phyloP scores from a whole-genome alignment of 805 yeast genomes.

The Myxozyma monticola region DNA sequence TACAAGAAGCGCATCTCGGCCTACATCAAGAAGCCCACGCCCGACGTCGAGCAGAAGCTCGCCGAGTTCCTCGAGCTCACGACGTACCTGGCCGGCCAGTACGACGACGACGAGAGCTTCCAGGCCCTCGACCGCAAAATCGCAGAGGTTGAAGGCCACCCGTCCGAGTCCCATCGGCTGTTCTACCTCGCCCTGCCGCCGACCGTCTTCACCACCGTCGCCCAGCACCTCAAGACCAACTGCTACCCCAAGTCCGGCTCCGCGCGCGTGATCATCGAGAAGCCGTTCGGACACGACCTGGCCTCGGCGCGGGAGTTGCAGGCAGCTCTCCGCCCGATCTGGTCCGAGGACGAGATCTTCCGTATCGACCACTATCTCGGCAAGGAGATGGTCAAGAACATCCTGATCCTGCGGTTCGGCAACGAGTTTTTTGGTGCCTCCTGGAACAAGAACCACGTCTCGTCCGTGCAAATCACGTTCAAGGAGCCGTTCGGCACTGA shows the following conservation, averaged over 20 bases:
- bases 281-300: constrained; percentile 95
- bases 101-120: constrained; percentile 80
- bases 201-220: constrained; percentile 79
- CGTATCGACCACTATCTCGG: constrained; percentile 98
- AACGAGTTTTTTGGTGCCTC: constrained; percentile 83
- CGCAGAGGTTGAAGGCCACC: constrained; percentile 58
- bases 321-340: constrained; percentile 73
- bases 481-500: constrained; percentile 99
- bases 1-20: constrained; percentile 66
- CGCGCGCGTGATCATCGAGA: constrained; percentile 86
- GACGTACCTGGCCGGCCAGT: constrained; percentile 73
- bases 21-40: constrained; percentile 58
- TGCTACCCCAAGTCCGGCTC: constrained; percentile 64
- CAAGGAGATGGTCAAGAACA: constrained; percentile 95
- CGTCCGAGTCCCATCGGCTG: constrained; percentile 66
- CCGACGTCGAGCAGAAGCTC: constrained; percentile 42
- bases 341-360: constrained; percentile 86
- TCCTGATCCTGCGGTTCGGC: constrained; percentile 85
- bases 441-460: constrained; percentile 81
- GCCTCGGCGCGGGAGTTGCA: constrained; percentile 76
- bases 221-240: constrained; percentile 65
- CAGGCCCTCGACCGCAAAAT: constrained; percentile 54
- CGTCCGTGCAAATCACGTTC: constrained; percentile 82
- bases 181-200: constrained; percentile 96
- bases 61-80: constrained; percentile 67